Percentiles rank a stretch among this genome's conserved stretches.
These are phyloP conservation scores for Trichoderma sp. DNA, from an alignment of 2,329 filamentous ascomycete genomes.

Conservation along the genomic window DNA sequence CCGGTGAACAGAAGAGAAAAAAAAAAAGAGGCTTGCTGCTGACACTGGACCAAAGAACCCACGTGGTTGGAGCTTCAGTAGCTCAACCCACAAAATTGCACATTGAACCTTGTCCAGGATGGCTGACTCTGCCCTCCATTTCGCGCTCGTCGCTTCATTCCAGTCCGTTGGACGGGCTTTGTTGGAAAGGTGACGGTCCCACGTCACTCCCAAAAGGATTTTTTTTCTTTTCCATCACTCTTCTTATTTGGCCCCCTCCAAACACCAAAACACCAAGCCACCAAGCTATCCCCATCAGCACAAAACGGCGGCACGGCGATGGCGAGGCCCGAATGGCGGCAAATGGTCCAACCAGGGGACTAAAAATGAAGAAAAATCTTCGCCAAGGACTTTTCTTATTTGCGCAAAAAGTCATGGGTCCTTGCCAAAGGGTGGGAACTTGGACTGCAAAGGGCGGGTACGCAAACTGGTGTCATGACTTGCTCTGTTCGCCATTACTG, in stretches of 20 bases:
- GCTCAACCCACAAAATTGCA: slow-evolving; percentile 10
- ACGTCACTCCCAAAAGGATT: neutral
- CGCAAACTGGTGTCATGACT: slow-evolving; percentile 16
- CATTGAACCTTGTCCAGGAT: neutral
- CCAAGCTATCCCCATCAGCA: neutral
- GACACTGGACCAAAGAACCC: slow-evolving; percentile 4
- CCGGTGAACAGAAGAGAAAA: neutral
- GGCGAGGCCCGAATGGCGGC: neutral
- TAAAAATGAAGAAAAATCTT: neutral
- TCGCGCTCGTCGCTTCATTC: neutral
- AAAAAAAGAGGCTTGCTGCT: slow-evolving; percentile 12
- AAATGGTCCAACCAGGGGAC: neutral
- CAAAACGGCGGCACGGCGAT: neutral
- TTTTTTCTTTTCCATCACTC: neutral
- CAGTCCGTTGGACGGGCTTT: neutral
- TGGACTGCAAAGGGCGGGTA: slow-evolving; percentile 5
- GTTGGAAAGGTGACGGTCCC: neutral
- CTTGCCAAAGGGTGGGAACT: slow-evolving; percentile 4
- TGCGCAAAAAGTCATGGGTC: slow-evolving; percentile 15
- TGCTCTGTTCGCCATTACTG: neutral
- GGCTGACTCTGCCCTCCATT: slow-evolving; percentile 12
- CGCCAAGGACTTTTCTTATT: neutral
- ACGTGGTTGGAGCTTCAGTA: slow-evolving; percentile 17
- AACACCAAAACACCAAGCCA: neutral
- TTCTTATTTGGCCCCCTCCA: neutral